phyloP scores from a whole-genome alignment of 768 basidiomycete species.

The Trametes punicea region DNA sequence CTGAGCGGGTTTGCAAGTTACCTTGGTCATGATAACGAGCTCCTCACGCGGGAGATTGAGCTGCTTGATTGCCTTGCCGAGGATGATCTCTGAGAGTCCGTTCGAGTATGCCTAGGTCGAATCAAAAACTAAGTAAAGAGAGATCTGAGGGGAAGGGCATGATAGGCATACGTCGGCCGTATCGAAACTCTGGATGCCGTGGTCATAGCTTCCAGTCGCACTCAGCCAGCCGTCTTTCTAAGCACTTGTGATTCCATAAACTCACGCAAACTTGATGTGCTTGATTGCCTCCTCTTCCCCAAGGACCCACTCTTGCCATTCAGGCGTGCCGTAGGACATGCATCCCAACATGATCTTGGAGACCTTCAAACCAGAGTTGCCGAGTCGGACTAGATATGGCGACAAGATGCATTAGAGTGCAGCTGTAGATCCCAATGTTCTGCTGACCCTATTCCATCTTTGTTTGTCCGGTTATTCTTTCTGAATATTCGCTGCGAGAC shows the following conservation, averaged over 20 bases:
- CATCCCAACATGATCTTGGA: constrained; percentile 34
- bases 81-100: constrained; percentile 40
- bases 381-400: constrained; percentile 29
- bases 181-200: constrained; percentile 42
- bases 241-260: not conserved
- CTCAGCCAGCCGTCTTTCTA: too few species aligned
- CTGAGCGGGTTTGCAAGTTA: not conserved
- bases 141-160: too few species aligned
- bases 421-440: too few species aligned
- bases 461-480: not conserved
- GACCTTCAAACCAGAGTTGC: constrained; percentile 30
- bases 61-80: constrained; percentile 46
- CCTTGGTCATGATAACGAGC: constrained; percentile 51
- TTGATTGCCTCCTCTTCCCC: constrained; percentile 35
- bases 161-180: constrained; percentile 30
- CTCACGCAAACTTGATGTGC: constrained; percentile 43
- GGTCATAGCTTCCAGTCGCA: constrained; percentile 32
- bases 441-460: not conserved
- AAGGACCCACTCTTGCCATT: constrained; percentile 38
- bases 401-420: not conserved
- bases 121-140: not conserved
- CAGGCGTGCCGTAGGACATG: constrained; percentile 34
- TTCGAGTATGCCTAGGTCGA: constrained; percentile 30
- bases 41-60: constrained; percentile 43
- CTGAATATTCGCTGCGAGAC: too few species aligned